These are phyloP conservation scores for Dryadomyces sulphureus DNA, from an alignment of 2,329 filamentous ascomycete genomes.

Conservation along the genomic window DNA sequence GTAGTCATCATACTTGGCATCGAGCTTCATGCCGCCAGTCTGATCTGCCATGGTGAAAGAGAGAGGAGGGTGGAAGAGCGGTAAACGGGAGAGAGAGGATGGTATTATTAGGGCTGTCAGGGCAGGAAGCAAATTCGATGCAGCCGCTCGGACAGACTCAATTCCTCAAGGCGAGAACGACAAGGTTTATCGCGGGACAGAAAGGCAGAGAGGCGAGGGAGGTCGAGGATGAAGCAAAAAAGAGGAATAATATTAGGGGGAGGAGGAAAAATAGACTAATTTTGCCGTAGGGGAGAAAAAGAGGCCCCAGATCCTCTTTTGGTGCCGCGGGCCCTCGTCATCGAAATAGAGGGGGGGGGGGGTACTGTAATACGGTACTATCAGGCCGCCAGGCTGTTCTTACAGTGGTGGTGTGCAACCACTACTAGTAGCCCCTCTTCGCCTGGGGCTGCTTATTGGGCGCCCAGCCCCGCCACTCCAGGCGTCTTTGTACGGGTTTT, in stretches of 20 bases:
- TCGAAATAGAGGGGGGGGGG: too few relatives aligned
- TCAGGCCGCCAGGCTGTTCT: too few relatives aligned
- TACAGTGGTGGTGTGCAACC: too few relatives aligned
- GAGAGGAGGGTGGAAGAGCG: background rate
- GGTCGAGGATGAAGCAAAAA: background rate
- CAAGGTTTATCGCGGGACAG: background rate
- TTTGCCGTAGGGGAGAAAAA: too few relatives aligned
- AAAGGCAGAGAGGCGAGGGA: background rate
- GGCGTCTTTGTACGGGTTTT: too few relatives aligned
- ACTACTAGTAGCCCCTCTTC: too few relatives aligned
- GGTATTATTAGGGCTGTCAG: background rate
- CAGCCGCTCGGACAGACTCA: background rate
- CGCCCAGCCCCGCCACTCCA: too few relatives aligned
- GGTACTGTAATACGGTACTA: too few relatives aligned
- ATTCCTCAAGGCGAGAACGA: background rate
- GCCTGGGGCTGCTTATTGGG: too few relatives aligned
- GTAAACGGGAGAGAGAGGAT: background rate
- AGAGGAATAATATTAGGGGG: background rate
- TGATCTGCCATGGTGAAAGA: background rate
- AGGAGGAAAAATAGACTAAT: background rate
- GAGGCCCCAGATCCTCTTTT: background rate
- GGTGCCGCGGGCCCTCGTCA: background rate
- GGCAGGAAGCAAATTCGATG: background rate
- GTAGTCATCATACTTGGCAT: constrained; percentile 92
- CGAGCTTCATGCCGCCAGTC: constrained; percentile 35